phyloP scores from a whole-genome alignment of 2,329 filamentous ascomycete genomes.

The Pseudogymnoascus sp. region DNA sequence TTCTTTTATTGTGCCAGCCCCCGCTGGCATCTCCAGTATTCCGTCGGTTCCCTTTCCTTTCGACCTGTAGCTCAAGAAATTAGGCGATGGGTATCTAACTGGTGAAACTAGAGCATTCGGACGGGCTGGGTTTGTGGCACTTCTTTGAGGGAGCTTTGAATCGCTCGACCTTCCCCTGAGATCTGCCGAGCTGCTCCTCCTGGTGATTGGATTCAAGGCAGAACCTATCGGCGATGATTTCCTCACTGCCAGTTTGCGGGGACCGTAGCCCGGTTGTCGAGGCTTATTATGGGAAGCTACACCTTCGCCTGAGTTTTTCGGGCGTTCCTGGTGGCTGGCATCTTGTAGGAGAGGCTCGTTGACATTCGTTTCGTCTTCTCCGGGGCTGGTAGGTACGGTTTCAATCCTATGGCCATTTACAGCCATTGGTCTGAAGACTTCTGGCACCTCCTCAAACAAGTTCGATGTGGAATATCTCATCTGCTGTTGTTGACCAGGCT shows the following conservation, averaged over 20 bases:
- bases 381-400: background rate
- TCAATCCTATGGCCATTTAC: background rate
- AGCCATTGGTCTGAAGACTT: background rate
- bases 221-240: constrained; percentile 5
- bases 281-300: background rate
- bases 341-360: background rate
- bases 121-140: background rate
- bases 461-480: constrained; percentile 20
- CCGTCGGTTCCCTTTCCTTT: background rate
- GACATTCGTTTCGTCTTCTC: background rate
- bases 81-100: background rate
- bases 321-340: background rate
- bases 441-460: constrained; percentile 3
- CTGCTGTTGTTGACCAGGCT: constrained; percentile 13
- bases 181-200: background rate
- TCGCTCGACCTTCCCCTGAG: background rate
- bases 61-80: background rate
- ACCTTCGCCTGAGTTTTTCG: background rate
- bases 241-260: background rate
- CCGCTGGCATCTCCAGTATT: background rate
- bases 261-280: background rate
- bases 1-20: background rate
- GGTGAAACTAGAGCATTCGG: background rate
- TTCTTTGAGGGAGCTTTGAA: background rate
- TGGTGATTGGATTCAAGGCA: constrained; percentile 5